Evolutionary conservation across 2,329 filamentous ascomycete species (phyloP), one percentile per base, ranked within the genome.

Genomic region (Annulohypoxylon truncatum): DNA sequence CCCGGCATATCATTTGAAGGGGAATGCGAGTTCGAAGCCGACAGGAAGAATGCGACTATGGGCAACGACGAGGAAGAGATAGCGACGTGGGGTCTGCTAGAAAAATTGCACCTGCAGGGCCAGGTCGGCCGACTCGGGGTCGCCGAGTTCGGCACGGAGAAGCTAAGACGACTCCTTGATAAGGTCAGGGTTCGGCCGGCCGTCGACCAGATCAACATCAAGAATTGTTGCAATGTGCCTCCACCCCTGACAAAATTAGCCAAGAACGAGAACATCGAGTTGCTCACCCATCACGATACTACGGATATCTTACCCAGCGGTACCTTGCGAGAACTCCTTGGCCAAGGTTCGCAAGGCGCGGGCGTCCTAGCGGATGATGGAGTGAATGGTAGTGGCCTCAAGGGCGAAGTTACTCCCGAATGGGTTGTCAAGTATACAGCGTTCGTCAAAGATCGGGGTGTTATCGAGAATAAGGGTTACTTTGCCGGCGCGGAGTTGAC

Each of bases 371-470:
- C 90, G 4, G 87, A 88, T 33, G 75, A 80, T n/a, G 82, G 84
- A 6, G 79, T 83, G 75, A 74, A 81, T 10, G 77, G 78, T 15
- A 78, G 82, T 8, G 91, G 92, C 0, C 82, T 97, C 61, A 84
- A 86, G 71, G 94, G 93, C 3, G 89, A 97, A 70, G 85, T 98
- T 51, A 87, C 88, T 63, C 94, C 96, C 26, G 90, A 95, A 77
- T 99, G 96, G 95, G 96, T 98, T 26, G 91, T 95, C 71, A 97
- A 98, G 78, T 99, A 99, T 78, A 97, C 95, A 35, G 96, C 96
- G 1, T 95, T 98, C 63, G 93, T 98, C 40, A 92, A 92, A 78
- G 92, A 98, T 77, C 86, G 96, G 57, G 96, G 96, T 12, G 96
- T 99, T 7, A 95, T 99, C 70, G 96, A 99, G 83, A 97, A 96